These are phyloP conservation scores for Lasiodiplodia sp. DNA, from an alignment of 2,329 filamentous ascomycete species.

Conservation along the genomic window DNA sequence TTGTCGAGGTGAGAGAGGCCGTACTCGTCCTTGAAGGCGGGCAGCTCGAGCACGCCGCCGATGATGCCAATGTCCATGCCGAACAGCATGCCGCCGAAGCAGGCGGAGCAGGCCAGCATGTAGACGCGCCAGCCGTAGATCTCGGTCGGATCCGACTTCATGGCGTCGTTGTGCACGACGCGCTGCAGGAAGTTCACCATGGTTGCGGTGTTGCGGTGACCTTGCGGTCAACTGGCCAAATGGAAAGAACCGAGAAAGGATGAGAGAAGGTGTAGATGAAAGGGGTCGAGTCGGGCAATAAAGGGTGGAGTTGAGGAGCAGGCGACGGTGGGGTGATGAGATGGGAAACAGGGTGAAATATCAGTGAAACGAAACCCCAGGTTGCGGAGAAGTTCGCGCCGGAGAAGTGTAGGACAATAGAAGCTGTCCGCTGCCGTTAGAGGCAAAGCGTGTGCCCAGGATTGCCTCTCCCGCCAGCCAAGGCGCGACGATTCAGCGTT, in stretches of 20 bases:
- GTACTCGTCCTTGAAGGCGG: constrained; percentile 58
- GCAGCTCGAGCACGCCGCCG: constrained; percentile 70
- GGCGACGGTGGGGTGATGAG: neutral
- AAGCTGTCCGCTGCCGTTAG: neutral
- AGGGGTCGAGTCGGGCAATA: neutral
- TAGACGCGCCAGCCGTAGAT: constrained; percentile 76
- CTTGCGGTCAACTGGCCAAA: constrained; percentile 1
- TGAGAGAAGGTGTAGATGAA: neutral
- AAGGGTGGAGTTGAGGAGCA: neutral
- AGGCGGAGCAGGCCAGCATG: constrained; percentile 68
- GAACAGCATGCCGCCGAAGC: constrained; percentile 74
- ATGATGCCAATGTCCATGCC: constrained; percentile 68
- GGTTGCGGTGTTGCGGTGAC: constrained; percentile 14
- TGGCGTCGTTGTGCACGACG: constrained; percentile 74
- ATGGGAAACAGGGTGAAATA: constrained; percentile 8
- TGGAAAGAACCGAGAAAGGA: neutral
- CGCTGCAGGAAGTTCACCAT: constrained; percentile 54
- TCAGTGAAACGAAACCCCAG: constrained; percentile 22
- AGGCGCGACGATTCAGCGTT: constrained; percentile 12
- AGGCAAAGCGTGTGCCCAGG: neutral
- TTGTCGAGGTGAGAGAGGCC: constrained; percentile 41
- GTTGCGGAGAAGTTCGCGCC: constrained; percentile 1
- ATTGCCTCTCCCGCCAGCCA: constrained; percentile 8
- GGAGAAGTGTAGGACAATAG: neutral
- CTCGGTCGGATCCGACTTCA: constrained; percentile 70